These are phyloP conservation scores for Fusarium aywerte DNA, from an alignment of 2,329 filamentous ascomycete genomes.

Conservation along the genomic window DNA sequence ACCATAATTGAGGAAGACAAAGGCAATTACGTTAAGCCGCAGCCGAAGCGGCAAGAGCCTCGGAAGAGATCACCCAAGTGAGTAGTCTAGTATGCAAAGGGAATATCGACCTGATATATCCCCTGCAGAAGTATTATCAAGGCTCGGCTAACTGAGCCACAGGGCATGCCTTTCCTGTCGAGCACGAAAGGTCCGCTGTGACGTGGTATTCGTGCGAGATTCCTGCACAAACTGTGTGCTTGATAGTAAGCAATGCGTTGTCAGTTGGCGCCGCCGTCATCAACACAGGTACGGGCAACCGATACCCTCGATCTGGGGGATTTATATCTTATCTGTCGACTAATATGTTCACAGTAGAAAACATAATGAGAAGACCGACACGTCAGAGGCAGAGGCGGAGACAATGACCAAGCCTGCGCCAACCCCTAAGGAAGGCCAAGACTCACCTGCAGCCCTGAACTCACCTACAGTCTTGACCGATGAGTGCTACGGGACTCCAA, in stretches of 20 bases:
- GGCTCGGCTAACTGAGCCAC: neutral
- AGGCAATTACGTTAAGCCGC: neutral
- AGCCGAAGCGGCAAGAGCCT: neutral
- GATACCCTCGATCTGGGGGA: neutral
- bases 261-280: neutral
- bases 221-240: conserved; percentile 1
- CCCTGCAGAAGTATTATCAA: no score
- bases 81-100: neutral
- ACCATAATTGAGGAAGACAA: neutral
- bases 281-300: neutral
- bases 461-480: neutral
- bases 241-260: neutral
- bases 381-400: neutral
- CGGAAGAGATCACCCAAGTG: conserved; percentile 4
- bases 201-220: neutral
- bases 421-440: neutral
- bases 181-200: neutral
- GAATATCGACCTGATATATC: neutral
- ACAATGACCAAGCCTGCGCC: neutral
- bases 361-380: neutral
- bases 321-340: neutral
- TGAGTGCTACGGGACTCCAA: neutral
- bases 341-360: neutral
- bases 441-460: no score
- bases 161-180: neutral